phyloP scores from a whole-genome alignment of 768 basidiomycete genomes.

The Phylloporus scabripes region DNA sequence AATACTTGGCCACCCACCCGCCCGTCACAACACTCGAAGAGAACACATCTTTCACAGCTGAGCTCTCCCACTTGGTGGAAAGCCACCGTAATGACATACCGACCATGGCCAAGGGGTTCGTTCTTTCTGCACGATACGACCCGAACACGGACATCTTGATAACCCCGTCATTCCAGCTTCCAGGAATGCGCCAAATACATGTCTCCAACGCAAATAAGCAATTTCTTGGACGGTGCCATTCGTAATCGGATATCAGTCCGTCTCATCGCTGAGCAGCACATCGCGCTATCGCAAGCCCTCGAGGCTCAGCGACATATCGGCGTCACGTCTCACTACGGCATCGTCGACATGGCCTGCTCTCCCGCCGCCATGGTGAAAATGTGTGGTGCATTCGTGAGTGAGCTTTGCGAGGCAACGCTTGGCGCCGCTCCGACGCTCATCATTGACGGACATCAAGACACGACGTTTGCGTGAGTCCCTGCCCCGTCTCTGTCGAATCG shows the following conservation, averaged over 20 bases:
- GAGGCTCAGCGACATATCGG: slow-evolving; percentile 31
- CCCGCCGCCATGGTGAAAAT: slow-evolving; percentile 68
- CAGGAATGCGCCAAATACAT: slow-evolving; percentile 84
- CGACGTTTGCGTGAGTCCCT: slow-evolving; percentile 71
- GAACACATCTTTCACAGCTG: slow-evolving; percentile 61
- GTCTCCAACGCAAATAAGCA: slow-evolving; percentile 70
- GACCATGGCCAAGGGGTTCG: slow-evolving; percentile 82
- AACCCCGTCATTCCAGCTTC: slow-evolving; percentile 44
- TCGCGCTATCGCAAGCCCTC: slow-evolving; percentile 71
- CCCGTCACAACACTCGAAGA: slow-evolving; percentile 60
- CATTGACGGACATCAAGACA: slow-evolving; percentile 65
- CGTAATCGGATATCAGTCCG: slow-evolving; percentile 83
- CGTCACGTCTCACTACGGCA: slow-evolving; percentile 50
- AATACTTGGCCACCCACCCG: slow-evolving; percentile 62
- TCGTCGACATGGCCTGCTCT: slow-evolving; percentile 70
- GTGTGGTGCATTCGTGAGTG: slow-evolving; percentile 79
- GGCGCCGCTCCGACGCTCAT: slow-evolving; percentile 62
- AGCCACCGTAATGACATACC: slow-evolving; percentile 85
- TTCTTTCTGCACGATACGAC: slow-evolving; percentile 9
- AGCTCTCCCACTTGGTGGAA: slow-evolving; percentile 66
- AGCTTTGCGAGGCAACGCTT: slow-evolving; percentile 80
- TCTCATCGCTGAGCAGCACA: slow-evolving; percentile 87
- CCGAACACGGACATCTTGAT: neutral
- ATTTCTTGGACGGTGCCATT: slow-evolving; percentile 80
- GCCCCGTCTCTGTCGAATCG: slow-evolving; percentile 2